These are phyloP conservation scores for Chlamydomonas urium DNA, from an alignment of 139 green algal genomes.

Conservation along the genomic window DNA sequence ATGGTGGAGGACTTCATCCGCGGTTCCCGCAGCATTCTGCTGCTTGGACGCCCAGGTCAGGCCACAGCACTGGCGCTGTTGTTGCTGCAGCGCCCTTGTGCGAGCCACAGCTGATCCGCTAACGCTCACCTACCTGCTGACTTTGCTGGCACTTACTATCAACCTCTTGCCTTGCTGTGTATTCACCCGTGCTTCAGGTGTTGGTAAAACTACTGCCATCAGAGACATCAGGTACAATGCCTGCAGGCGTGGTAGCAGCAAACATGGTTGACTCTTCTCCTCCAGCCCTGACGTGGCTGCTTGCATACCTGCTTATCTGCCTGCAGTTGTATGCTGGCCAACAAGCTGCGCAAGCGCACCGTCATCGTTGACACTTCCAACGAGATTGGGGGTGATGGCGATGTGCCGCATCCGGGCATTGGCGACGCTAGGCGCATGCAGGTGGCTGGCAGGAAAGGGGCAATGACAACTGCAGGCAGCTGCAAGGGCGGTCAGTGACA, in stretches of 20 bases:
- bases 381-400: constrained; percentile 85
- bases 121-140: no score
- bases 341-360: constrained; percentile 73
- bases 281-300: constrained; percentile 36
- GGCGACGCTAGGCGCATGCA: constrained; percentile 21
- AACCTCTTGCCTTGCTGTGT: constrained; percentile 42
- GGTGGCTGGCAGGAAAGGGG: no score
- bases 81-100: no score
- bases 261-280: neutral
- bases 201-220: constrained; percentile 95
- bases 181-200: constrained; percentile 56
- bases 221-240: constrained; percentile 34
- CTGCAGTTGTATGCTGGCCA: constrained; percentile 67
- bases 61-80: no score
- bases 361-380: constrained; percentile 84
- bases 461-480: no score
- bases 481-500: no score
- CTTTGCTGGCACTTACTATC: no score
- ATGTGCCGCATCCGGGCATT: constrained; percentile 29
- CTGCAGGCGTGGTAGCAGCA: neutral
- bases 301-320: no score
- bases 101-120: no score
- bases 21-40: constrained; percentile 23
- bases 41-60: constrained; percentile 21
- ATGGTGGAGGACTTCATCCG: constrained; percentile 90